Percentiles rank a stretch among this genome's conserved stretches.
Conservation (phyloP, 1,284 basidiomycete species). For the Ustilago vetiveriae region DNA sequence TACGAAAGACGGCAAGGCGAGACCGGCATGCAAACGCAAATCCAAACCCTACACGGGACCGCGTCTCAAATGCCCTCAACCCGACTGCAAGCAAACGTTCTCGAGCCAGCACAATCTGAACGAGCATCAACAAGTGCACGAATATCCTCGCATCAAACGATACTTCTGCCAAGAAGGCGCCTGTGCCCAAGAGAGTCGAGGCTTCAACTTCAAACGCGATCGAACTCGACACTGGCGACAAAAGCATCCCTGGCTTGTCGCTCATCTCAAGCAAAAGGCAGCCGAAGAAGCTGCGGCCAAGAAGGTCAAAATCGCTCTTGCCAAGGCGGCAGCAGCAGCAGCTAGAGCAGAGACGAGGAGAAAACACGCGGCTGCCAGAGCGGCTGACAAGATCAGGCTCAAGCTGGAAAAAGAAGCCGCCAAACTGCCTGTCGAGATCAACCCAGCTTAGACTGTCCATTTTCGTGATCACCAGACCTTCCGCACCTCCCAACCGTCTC, state of each 20-base stretch:
- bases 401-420: not conserved
- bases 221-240: slow-evolving; percentile 5
- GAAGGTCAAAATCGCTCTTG: not conserved
- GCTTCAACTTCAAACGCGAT: slow-evolving; percentile 19
- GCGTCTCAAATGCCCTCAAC: not conserved
- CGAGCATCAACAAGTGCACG: slow-evolving; percentile 20
- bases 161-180: not conserved
- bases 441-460: too few species aligned
- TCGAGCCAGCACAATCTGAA: slow-evolving; percentile 18
- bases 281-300: not conserved
- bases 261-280: not conserved
- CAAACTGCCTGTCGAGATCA: too few species aligned
- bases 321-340: not conserved
- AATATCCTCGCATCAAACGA: not conserved
- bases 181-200: not conserved
- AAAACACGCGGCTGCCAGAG: not conserved
- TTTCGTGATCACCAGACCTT: too few species aligned
- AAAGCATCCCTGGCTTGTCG: slow-evolving; percentile 7
- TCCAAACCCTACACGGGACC: not conserved
- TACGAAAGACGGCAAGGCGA: not conserved
- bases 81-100: slow-evolving; percentile 17
- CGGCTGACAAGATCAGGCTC: not conserved
- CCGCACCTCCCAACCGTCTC: too few species aligned
- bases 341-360: not conserved
- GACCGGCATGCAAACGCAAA: not conserved